Evolutionary conservation across 1,139 yeast species (phyloP).

Genomic region (Pneumocystis sp.): DNA sequence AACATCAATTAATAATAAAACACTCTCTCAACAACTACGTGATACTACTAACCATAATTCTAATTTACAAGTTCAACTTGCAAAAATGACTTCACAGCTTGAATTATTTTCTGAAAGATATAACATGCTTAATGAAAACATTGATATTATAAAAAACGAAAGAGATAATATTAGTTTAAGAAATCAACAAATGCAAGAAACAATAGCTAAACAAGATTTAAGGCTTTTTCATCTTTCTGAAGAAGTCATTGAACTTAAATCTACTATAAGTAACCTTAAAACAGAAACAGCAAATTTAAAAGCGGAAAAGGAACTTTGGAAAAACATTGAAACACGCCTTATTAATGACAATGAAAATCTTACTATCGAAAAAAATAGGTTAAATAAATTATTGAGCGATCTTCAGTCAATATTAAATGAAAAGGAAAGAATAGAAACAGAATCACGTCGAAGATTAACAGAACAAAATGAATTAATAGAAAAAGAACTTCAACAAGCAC

Average conservation of each 20-base stretch:
- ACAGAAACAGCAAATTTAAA: constrained; percentile 36
- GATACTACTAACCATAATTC: constrained; percentile 35
- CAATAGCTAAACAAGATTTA: constrained; percentile 38
- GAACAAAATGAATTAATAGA: constrained; percentile 42
- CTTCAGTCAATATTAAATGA: constrained; percentile 50
- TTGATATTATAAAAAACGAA: constrained; percentile 31
- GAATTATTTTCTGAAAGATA: constrained; percentile 35
- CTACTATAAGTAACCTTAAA: constrained; percentile 28
- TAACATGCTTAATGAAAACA: constrained; percentile 23
- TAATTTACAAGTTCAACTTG: constrained; percentile 32
- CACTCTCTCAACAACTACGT: constrained; percentile 29
- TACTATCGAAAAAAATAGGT: constrained; percentile 43
- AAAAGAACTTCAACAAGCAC: constrained; percentile 30
- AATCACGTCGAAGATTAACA: constrained; percentile 37
- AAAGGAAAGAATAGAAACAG: constrained; percentile 40
- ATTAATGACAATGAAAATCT: constrained; percentile 40
- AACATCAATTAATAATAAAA: constrained; percentile 28
- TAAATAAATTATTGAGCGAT: constrained; percentile 46
- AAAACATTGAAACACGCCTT: constrained; percentile 38
- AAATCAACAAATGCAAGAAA: constrained; percentile 40
- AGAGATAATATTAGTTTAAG: constrained; percentile 31
- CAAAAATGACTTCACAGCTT: constrained; percentile 34
- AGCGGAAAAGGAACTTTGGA: constrained; percentile 42
- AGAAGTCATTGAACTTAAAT: constrained; percentile 33
- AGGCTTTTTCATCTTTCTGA: constrained; percentile 45